Evolutionary conservation across 768 basidiomycete species (phyloP), one percentile per base, ranked within the genome.

Genomic region (Hericium rajendrae): DNA sequence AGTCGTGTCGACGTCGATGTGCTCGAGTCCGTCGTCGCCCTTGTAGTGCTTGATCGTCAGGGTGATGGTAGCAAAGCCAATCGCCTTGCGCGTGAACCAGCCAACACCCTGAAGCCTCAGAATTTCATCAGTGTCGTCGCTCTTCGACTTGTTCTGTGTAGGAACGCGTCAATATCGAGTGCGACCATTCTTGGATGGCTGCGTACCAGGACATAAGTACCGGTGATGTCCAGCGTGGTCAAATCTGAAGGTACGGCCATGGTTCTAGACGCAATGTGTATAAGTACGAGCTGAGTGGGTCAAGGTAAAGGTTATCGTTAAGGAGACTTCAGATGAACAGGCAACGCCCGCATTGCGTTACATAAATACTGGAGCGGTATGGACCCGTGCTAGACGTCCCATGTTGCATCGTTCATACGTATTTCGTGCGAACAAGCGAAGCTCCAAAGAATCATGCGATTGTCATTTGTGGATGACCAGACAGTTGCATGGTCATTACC

Each of bases 161-260:
- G 32, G 15, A 51, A 15, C 10, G 24, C 38, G 37, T 53, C n/a
- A 57, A 24, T 18, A n/a, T 49, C 11, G 53, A 20, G 15, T 32
- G 15, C 24, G 9, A 8, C 9, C 3, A 22, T 2, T 12, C 32
- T 24, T 18, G 28, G 46, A 32, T 2, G 8, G 22, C n/a, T n/a
- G 55, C 71, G 26, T 64, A 88, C 87, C 81, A 87, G 78, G 57
- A 71, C 65, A 65, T 76, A 91, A 62, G 71, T 83, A 55, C 85
- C 88, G 54, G 74, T 72, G 58, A 89, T 70, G 57, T 86, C 73
- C 63, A 78, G 78, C 56, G 80, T 81, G 39, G 76, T 82, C 58
- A 88, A 76, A 2, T 77, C 69, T 43, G 74, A 62, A 61, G 88
- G 88, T 28, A 80, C 80, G 41, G 87, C 83, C 88, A 89, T 90